Conservation (phyloP, 345 rosid species). For the Eucalyptus tenuipes region DNA sequence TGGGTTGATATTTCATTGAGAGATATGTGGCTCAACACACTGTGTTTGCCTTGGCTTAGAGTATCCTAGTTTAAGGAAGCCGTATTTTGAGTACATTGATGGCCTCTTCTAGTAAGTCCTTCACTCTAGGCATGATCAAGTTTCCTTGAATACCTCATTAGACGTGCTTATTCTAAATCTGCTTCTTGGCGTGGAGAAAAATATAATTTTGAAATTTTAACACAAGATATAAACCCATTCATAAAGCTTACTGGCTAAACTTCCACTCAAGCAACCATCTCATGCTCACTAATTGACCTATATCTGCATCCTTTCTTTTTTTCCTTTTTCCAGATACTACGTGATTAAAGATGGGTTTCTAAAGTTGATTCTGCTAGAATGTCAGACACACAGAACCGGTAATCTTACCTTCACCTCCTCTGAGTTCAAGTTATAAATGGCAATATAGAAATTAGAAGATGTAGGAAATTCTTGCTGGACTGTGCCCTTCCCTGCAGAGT, state of each 20-base stretch:
- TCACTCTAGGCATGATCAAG: not conserved
- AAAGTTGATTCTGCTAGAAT: not conserved
- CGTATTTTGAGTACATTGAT: not conserved
- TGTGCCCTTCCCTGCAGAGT: constrained; percentile 30
- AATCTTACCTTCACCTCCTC: constrained; percentile 39
- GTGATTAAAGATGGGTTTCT: not conserved
- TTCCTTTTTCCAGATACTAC: not conserved
- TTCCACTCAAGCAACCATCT: not conserved
- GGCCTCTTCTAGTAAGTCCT: not conserved
- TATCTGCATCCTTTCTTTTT: not conserved
- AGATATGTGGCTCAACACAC: not conserved
- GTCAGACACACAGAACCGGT: not conserved
- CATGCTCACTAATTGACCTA: not conserved
- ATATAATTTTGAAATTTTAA: not conserved
- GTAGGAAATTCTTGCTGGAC: constrained; percentile 23
- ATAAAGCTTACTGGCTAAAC: not conserved
- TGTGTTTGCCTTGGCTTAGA: not conserved
- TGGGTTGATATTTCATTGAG: not conserved
- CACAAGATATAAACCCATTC: not conserved
- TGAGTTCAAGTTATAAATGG: constrained; percentile 33
- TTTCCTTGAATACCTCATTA: not conserved
- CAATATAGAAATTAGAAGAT: constrained; percentile 35
- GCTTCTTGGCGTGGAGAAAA: not conserved
- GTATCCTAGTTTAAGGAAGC: not conserved
- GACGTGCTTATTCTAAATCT: not conserved